These are phyloP conservation scores for Debaryomyces subglobosus DNA, from an alignment of 1,139 yeast species.

Conservation along the genomic window DNA sequence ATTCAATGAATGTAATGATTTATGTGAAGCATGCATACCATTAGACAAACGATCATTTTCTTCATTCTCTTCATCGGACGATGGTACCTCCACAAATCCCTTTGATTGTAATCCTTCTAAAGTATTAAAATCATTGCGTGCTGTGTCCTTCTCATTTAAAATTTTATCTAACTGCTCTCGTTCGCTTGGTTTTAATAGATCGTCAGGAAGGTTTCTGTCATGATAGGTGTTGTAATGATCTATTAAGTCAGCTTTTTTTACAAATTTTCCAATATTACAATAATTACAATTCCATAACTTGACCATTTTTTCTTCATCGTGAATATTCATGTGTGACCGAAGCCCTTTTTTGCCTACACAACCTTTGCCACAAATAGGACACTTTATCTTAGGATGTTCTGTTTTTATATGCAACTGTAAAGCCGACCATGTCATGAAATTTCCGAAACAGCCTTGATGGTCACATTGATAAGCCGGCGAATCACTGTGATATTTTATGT, in stretches of 20 bases:
- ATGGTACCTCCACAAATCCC: not conserved
- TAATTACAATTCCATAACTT: constrained; percentile 66
- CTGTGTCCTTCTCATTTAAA: constrained; percentile 19
- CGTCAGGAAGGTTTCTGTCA: constrained; percentile 43
- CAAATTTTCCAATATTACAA: constrained; percentile 44
- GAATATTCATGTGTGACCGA: constrained; percentile 65
- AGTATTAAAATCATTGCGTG: constrained; percentile 3
- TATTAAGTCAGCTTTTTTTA: constrained; percentile 38
- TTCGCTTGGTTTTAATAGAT: constrained; percentile 31
- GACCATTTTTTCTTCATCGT: constrained; percentile 52
- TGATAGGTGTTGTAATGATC: constrained; percentile 49
- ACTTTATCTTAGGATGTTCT: constrained; percentile 71
- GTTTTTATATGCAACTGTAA: constrained; percentile 71
- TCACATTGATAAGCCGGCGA: constrained; percentile 65
- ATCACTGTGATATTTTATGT: constrained; percentile 58
- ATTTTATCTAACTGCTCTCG: constrained; percentile 25
- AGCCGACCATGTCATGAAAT: constrained; percentile 77
- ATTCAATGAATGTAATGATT: constrained; percentile 31
- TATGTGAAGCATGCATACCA: constrained; percentile 20
- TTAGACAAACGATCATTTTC: constrained; percentile 6
- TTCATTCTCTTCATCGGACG: constrained; percentile 19
- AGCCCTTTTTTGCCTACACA: constrained; percentile 77
- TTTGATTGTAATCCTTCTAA: not conserved
- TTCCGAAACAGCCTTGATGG: constrained; percentile 57
- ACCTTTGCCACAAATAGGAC: constrained; percentile 68